These are phyloP conservation scores for Astrothelium macrocarpum DNA, from an alignment of 495 filamentous ascomycete genomes.

Conservation along the genomic window DNA sequence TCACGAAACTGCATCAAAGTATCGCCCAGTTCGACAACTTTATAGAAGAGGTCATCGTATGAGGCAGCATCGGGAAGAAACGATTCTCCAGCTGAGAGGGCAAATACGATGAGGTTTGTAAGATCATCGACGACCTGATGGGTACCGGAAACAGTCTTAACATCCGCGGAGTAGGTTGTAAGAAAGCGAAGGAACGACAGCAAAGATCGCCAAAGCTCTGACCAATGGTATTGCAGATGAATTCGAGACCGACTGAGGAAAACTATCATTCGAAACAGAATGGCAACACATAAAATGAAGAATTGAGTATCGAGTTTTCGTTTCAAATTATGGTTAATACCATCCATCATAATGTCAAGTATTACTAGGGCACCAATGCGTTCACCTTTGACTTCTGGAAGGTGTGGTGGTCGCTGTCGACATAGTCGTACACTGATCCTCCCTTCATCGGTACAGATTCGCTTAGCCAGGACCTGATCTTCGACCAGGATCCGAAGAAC, in stretches of 20 bases:
- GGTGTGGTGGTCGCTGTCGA: conserved; percentile 77
- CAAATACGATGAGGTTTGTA: conserved; percentile 75
- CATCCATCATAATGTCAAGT: conserved; percentile 78
- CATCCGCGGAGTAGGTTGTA: conserved; percentile 68
- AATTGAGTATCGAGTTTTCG: conserved; percentile 74
- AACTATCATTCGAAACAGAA: conserved; percentile 45
- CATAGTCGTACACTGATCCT: conserved; percentile 72
- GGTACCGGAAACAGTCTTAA: conserved; percentile 51
- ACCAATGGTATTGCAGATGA: conserved; percentile 70
- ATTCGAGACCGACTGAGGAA: conserved; percentile 50
- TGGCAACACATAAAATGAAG: conserved; percentile 47
- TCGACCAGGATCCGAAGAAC: conserved; percentile 81
- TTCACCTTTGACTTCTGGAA: conserved; percentile 65
- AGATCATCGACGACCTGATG: conserved; percentile 57
- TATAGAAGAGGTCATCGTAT: conserved; percentile 97
- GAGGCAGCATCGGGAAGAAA: conserved; percentile 84
- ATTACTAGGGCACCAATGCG: conserved; percentile 63
- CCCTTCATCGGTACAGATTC: conserved; percentile 72
- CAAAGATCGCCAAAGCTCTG: conserved; percentile 84
- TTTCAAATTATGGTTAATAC: conserved; percentile 87
- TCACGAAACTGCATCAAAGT: conserved; percentile 74
- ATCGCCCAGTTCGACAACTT: conserved; percentile 86
- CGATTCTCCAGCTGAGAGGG: conserved; percentile 76
- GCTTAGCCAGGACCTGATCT: conserved; percentile 74
- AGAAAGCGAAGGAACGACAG: conserved; percentile 87